Conservation (phyloP, 2,329 filamentous ascomycete genomes). For the Phoma herbarum region DNA sequence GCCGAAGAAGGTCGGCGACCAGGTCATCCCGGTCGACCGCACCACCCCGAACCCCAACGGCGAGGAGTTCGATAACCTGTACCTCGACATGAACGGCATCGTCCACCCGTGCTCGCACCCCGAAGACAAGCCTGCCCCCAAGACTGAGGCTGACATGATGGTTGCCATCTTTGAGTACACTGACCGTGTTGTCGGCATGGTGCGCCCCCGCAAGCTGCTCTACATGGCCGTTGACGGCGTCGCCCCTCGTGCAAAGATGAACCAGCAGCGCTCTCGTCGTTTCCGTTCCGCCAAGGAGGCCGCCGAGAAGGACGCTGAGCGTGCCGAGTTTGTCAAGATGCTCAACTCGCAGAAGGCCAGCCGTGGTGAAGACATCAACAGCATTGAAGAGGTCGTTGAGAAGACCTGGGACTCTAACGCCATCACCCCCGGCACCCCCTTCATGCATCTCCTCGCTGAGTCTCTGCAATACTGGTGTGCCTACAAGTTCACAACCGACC, state of each 20-base stretch:
- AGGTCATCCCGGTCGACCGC: constrained; percentile 83
- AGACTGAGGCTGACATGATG: constrained; percentile 99
- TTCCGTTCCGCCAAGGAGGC: constrained; percentile 96
- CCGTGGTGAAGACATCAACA: constrained; percentile 62
- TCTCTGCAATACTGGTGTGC: constrained; percentile 96
- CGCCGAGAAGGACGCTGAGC: constrained; percentile 90
- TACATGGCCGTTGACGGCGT: constrained; percentile 99
- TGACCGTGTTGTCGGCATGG: constrained; percentile 99
- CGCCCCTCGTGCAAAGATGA: constrained; percentile 98
- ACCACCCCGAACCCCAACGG: constrained; percentile 91
- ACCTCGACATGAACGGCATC: constrained; percentile 99
- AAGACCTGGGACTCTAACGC: constrained; percentile 91
- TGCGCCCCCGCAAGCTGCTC: constrained; percentile 90
- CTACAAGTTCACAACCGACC: constrained; percentile 97
- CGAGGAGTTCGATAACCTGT: constrained; percentile 97
- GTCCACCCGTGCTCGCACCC: constrained; percentile 98
- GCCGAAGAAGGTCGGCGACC: constrained; percentile 82
- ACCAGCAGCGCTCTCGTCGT: constrained; percentile 94
- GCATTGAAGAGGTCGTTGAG: constrained; percentile 72
- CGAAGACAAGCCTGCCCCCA: constrained; percentile 88
- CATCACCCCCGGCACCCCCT: constrained; percentile 96
- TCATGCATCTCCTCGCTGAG: constrained; percentile 94
- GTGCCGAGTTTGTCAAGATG: constrained; percentile 85
- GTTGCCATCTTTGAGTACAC: constrained; percentile 97
- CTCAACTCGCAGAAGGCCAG: constrained; percentile 76